Conservation (phyloP, 805 yeast genomes). For the Sugiyamaella lignohabitans region DNA sequence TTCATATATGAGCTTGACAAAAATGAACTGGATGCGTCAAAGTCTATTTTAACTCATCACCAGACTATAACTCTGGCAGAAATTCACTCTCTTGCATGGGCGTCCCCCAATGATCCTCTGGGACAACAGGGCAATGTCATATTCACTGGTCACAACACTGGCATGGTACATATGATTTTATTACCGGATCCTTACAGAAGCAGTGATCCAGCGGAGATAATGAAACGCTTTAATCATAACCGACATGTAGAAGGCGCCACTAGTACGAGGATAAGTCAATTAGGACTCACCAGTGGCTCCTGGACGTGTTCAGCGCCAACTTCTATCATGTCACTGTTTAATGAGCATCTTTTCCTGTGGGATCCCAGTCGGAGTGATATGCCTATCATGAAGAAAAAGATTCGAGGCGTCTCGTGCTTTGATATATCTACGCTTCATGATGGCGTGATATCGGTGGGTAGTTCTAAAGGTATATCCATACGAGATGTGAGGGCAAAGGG, state of each 20-base stretch:
- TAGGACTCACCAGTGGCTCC: slow-evolving; percentile 35
- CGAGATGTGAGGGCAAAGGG: slow-evolving; percentile 57
- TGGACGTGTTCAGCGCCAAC: slow-evolving; percentile 42
- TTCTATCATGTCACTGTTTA: slow-evolving; percentile 55
- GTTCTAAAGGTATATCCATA: slow-evolving; percentile 63
- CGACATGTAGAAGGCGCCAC: slow-evolving; percentile 42
- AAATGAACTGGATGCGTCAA: slow-evolving; percentile 9
- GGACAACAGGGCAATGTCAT: slow-evolving; percentile 42
- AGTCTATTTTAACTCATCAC: slow-evolving; percentile 45
- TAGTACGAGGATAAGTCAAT: slow-evolving; percentile 30
- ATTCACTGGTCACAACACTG: slow-evolving; percentile 68
- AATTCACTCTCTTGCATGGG: slow-evolving; percentile 43
- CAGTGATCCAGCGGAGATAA: slow-evolving; percentile 58
- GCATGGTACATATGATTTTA: slow-evolving; percentile 66
- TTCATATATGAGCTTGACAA: slow-evolving; percentile 47
- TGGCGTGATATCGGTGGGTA: slow-evolving; percentile 54
- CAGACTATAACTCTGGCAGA: slow-evolving; percentile 51
- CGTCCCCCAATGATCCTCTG: slow-evolving; percentile 29
- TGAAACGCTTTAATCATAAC: slow-evolving; percentile 72
- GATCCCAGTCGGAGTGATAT: slow-evolving; percentile 53
- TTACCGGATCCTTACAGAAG: slow-evolving; percentile 49
- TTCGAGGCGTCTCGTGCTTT: slow-evolving; percentile 45
- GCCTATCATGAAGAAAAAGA: slow-evolving; percentile 51
- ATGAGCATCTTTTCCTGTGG: slow-evolving; percentile 71
- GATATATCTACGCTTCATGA: slow-evolving; percentile 43